Evolutionary conservation across 2,329 filamentous ascomycete genomes (phyloP).

Genomic region (Penicillium sp.): DNA sequence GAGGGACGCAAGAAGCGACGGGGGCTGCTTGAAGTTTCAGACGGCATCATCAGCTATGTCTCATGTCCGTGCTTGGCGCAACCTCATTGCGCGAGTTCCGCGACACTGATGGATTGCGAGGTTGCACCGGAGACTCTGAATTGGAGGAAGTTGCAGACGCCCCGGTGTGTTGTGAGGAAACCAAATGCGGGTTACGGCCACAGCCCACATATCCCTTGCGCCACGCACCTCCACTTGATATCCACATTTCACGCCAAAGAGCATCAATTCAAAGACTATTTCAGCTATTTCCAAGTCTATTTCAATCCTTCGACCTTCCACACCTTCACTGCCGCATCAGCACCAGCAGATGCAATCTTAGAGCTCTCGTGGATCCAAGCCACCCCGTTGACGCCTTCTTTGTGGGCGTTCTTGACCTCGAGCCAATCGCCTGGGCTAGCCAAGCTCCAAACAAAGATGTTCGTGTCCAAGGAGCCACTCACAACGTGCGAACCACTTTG

Average conservation of each 20-base stretch:
- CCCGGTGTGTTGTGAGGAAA: background rate
- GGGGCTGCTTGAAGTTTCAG: conserved; percentile 29
- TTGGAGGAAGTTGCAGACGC: background rate
- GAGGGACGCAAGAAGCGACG: conserved; percentile 31
- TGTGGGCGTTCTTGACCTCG: conserved; percentile 83
- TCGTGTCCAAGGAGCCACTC: conserved; percentile 83
- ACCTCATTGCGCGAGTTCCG: conserved; percentile 7
- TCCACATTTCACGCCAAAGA: background rate
- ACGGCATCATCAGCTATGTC: conserved; percentile 26
- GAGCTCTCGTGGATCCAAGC: conserved; percentile 63
- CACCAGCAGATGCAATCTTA: conserved; percentile 72
- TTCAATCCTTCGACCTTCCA: conserved; percentile 62
- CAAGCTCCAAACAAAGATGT: conserved; percentile 87
- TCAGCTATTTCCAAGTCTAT: conserved; percentile 13
- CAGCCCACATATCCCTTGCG: background rate
- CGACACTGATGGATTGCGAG: background rate
- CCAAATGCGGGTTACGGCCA: conserved; percentile 12
- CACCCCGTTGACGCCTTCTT: conserved; percentile 88
- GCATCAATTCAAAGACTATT: background rate
- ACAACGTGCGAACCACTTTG: conserved; percentile 68
- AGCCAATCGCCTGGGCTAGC: conserved; percentile 74
- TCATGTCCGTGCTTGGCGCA: conserved; percentile 10
- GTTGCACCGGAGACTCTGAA: background rate
- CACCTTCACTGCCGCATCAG: conserved; percentile 84
- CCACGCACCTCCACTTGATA: conserved; percentile 17